These are phyloP conservation scores for Pseudogymnoascus sp. DNA, from an alignment of 2,329 filamentous ascomycete genomes.

Conservation along the genomic window DNA sequence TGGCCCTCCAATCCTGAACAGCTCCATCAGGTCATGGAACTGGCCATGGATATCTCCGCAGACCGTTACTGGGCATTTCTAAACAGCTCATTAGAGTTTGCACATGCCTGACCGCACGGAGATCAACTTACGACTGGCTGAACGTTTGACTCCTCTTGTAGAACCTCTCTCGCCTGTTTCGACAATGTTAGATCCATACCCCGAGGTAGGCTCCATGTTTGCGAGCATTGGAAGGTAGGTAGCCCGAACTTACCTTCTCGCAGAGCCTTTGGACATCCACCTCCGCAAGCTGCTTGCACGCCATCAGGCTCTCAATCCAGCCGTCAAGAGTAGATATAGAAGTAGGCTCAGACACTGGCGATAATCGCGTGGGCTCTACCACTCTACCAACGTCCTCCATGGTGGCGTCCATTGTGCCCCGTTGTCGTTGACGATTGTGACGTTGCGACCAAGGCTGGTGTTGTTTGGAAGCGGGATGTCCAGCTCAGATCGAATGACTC, in stretches of 20 bases:
- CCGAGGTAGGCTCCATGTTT: not conserved
- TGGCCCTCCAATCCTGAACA: conserved; percentile 88
- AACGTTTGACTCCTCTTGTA: conserved; percentile 97
- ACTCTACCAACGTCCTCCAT: conserved; percentile 96
- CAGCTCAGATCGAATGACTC: conserved; percentile 5
- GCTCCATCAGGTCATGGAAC: conserved; percentile 94
- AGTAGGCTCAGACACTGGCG: conserved; percentile 72
- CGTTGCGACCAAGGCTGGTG: conserved; percentile 9
- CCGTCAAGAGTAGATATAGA: conserved; percentile 90
- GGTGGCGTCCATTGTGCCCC: conserved; percentile 75
- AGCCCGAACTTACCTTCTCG: conserved; percentile 68
- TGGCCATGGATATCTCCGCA: conserved; percentile 96
- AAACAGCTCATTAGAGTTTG: not conserved
- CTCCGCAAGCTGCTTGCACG: conserved; percentile 95
- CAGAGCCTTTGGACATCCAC: conserved; percentile 92
- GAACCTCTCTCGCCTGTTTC: conserved; percentile 78
- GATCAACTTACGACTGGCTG: conserved; percentile 78
- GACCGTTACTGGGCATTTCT: conserved; percentile 34
- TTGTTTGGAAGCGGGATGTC: conserved; percentile 8
- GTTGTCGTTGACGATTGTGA: conserved; percentile 11
- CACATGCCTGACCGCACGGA: not conserved
- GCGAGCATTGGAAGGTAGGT: not conserved
- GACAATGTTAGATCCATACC: conserved; percentile 2
- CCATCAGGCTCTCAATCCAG: conserved; percentile 98
- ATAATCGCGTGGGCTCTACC: conserved; percentile 68